Evolutionary conservation across 192 early-diverging fungal species (phyloP).

Genomic region (Coemansia sp.): DNA sequence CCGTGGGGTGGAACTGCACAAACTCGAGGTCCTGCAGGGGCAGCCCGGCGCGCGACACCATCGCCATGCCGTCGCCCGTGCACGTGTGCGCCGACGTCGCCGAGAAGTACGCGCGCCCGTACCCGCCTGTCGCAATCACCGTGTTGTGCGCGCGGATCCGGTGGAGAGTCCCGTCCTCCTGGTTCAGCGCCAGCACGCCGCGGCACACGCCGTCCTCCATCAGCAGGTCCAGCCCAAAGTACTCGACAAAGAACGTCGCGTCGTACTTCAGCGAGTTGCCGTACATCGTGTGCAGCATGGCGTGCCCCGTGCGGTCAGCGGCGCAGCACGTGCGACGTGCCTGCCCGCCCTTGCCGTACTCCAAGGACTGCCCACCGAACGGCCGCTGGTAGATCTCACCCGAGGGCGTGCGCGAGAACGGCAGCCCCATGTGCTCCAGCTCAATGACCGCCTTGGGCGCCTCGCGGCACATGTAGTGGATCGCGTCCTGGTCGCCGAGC

Average conservation of each 20-base stretch:
- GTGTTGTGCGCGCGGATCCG: constrained; percentile 97
- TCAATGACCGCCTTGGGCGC: constrained; percentile 94
- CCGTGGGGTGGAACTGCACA: constrained; percentile 99
- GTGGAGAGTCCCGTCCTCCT: constrained; percentile 98
- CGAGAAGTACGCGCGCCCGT: constrained; percentile 98
- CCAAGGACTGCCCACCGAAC: constrained; percentile 95
- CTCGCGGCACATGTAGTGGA: constrained; percentile 99
- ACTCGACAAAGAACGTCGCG: constrained; percentile 98
- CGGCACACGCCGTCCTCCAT: constrained; percentile 99
- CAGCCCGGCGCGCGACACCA: constrained; percentile 95
- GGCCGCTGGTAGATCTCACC: constrained; percentile 99
- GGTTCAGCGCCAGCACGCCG: constrained; percentile 94
- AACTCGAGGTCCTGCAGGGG: constrained; percentile 99
- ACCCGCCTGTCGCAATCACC: constrained; percentile 98
- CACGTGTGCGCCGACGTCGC: constrained; percentile 98
- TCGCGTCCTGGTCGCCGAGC: constrained; percentile 99
- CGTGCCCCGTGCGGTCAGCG: constrained; percentile 97
- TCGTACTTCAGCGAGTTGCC: constrained; percentile 95
- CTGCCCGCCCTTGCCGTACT: constrained; percentile 97
- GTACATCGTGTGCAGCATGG: constrained; percentile 96
- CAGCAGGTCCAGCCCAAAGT: constrained; percentile 97
- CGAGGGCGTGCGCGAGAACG: constrained; percentile 96
- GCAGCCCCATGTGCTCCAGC: constrained; percentile 97
- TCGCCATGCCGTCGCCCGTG: constrained; percentile 99
- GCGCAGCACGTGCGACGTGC: constrained; percentile 97